Base-by-base conservation (phyloP, 306 rosid species). In the Casuarina cunninghamiana region DNA sequence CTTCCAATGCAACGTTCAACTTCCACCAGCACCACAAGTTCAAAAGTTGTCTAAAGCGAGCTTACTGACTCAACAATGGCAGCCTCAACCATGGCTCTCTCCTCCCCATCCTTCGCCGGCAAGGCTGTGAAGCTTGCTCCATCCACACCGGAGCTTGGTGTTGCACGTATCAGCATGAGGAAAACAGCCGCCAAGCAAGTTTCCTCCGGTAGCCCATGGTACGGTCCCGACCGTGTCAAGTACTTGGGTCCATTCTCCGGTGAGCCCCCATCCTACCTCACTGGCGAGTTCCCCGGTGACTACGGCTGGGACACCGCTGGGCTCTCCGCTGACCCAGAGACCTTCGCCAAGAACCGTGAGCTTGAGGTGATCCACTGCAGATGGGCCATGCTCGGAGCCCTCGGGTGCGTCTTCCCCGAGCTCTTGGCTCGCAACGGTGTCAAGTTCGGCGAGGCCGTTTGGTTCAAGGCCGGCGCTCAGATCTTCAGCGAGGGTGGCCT, bases 301-400 rank as follows among this genome's bases (percentile, higher is more conserved):
- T 89, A 89, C 2, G 93, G 93, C 4, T 89, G 93, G 93, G 93
- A 89, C 81, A 89, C 90, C 2, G 90, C 88, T 4, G 93, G 93
- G 9, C 93, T 89, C n/a, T 89, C 92, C 0, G 92, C 90, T 38
- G 92, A 89, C 51, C 92, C 92, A 3, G 88, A 89, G 57, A 89
- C 92, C 17, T 86, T 89, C 10, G 90, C 92, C 0, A 83, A 53
- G 82, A 86, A 86, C 81, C 79, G 89, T 26, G 89, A 86, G 85
- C 87, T 86, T 0, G 89, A 86, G 19, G 89, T 86, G n/a, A 86
- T 86, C 80, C 92, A 88, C 85, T 62, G 70, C 16, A 79, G 92
- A 75, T 88, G 92, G 91, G 91, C 91, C 85, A 88, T 88, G 91
- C 88, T 88, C 0, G 92, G 92, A 21, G 92, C 92, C 16, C 69